phyloP scores from a whole-genome alignment of 1,284 basidiomycete species.

The Tylopilus sp. region DNA sequence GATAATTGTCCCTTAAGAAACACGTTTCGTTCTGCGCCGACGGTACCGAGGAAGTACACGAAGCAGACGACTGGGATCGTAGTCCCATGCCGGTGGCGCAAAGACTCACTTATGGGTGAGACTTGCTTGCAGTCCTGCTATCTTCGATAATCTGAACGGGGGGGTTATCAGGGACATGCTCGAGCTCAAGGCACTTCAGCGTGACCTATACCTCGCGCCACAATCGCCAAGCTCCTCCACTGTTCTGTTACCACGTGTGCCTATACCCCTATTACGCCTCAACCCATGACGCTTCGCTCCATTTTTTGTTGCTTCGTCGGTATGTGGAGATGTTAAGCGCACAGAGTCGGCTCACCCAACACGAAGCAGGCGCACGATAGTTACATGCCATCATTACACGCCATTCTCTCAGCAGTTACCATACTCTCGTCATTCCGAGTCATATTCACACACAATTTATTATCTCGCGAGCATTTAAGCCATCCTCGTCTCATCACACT shows the following conservation, averaged over 20 bases:
- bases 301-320: neutral
- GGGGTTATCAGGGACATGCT: conserved; percentile 48
- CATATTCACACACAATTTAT: too few relatives aligned
- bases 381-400: too few relatives aligned
- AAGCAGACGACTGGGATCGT: conserved; percentile 70
- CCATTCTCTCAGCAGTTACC: too few relatives aligned
- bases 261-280: conserved; percentile 52
- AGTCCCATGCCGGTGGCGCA: conserved; percentile 50
- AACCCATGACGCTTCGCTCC: conserved; percentile 8
- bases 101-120: conserved; percentile 53
- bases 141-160: neutral
- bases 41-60: conserved; percentile 50
- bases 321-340: neutral
- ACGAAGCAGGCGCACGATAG: neutral
- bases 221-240: conserved; percentile 40
- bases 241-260: conserved; percentile 45
- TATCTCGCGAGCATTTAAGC: too few relatives aligned
- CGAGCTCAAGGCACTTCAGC: conserved; percentile 59
- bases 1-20: conserved; percentile 41
- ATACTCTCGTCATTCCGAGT: too few relatives aligned
- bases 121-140: conserved; percentile 8
- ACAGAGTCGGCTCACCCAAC: neutral
- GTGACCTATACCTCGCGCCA: conserved; percentile 50
- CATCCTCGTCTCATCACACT: too few relatives aligned
- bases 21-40: conserved; percentile 54